phyloP scores from a whole-genome alignment of 1,139 yeast genomes.

The Diutina mesorugosa region DNA sequence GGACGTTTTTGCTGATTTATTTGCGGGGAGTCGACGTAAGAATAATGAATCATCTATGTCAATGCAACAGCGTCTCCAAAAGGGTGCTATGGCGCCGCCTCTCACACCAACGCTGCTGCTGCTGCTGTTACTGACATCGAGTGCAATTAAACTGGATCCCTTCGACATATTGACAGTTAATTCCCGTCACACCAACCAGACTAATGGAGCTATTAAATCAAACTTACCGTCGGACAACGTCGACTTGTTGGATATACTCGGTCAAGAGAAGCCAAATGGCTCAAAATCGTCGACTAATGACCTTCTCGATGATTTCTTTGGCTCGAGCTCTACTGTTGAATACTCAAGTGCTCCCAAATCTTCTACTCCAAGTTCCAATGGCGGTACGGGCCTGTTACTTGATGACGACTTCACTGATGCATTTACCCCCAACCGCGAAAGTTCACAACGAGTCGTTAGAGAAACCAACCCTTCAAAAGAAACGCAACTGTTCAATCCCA shows the following conservation, averaged over 20 bases:
- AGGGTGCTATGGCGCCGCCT: neutral
- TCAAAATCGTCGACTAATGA: conserved; percentile 1
- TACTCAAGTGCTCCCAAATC: conserved; percentile 3
- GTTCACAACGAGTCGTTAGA: neutral
- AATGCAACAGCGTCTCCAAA: neutral
- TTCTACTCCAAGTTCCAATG: conserved; percentile 3
- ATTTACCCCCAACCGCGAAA: conserved; percentile 7
- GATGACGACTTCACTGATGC: conserved; percentile 35
- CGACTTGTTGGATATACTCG: neutral
- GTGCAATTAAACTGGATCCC: neutral
- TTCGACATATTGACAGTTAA: neutral
- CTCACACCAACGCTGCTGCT: neutral
- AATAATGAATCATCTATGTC: neutral
- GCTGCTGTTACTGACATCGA: neutral
- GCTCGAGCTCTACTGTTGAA: neutral
- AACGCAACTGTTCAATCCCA: neutral
- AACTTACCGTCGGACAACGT: neutral
- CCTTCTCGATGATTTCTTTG: neutral
- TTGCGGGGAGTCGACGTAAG: conserved; percentile 7
- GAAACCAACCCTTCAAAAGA: neutral
- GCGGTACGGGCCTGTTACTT: conserved; percentile 14
- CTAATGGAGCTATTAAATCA: neutral
- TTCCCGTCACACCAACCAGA: neutral
- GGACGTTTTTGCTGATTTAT: conserved; percentile 36
- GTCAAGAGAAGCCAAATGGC: conserved; percentile 6